Evolutionary conservation across 2,329 filamentous ascomycete genomes (phyloP).

Genomic region (Fusarium sp.): DNA sequence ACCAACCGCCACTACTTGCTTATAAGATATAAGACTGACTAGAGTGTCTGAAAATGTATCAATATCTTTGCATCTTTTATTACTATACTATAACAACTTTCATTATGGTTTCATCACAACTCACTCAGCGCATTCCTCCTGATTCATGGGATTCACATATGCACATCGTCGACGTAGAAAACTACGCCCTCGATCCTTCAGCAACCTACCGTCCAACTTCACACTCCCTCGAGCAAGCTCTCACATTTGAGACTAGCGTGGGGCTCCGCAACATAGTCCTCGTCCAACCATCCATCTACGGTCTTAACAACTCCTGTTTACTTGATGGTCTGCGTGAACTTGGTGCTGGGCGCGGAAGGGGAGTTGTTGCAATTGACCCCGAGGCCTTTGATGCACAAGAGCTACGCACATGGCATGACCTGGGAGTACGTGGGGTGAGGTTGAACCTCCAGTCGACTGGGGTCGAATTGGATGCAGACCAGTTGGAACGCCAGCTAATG

Average conservation of each 20-base stretch:
- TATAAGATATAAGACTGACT: too few species aligned
- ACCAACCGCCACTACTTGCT: too few species aligned
- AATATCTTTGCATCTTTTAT: neutral
- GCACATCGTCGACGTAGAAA: constrained; percentile 69
- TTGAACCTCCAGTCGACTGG: constrained; percentile 70
- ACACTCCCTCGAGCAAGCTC: constrained; percentile 65
- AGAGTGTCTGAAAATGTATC: neutral
- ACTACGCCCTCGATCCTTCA: constrained; percentile 61
- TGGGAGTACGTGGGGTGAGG: constrained; percentile 71
- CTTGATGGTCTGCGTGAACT: constrained; percentile 65
- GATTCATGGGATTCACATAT: constrained; percentile 73
- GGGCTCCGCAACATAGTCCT: constrained; percentile 69
- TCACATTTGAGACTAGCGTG: constrained; percentile 63
- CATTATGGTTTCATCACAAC: constrained; percentile 7
- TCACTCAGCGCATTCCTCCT: constrained; percentile 53
- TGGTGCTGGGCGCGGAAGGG: constrained; percentile 64
- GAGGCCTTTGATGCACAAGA: constrained; percentile 52
- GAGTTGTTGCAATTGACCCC: constrained; percentile 69
- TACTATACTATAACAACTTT: constrained; percentile 1
- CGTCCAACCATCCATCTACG: constrained; percentile 73
- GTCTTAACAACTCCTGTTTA: constrained; percentile 70
- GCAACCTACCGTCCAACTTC: constrained; percentile 66
- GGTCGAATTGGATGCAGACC: constrained; percentile 54
- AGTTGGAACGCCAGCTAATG: constrained; percentile 59
- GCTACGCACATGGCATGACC: constrained; percentile 65